Base-by-base conservation (phyloP, 2,329 filamentous ascomycete species). In the Talaromyces rugulosus region DNA sequence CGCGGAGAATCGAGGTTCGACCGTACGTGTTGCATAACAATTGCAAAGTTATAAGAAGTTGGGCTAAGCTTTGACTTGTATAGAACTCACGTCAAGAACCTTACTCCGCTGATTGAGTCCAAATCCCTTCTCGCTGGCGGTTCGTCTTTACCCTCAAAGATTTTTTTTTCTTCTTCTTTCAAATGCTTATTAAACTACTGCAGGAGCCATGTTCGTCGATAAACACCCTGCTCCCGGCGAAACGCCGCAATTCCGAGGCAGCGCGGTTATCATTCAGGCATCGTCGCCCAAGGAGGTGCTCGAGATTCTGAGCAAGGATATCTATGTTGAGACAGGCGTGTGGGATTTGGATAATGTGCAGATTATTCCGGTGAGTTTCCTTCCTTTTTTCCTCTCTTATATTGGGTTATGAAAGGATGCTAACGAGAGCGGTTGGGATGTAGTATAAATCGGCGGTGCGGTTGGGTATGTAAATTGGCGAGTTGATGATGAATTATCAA, bases 301-400 rank as follows among this genome's bases (percentile, higher is more conserved):
- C 47, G 83, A 89, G 68, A 71, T 83, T 58, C 73, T 96, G 54
- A 85, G 84, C 74, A 82, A 85, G 56, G 92, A 96, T 77, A 79
- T 92, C 9, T 96, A 96, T 77, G 80, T 82, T 9, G 82, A 78
- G 63, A 81, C 76, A 51, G 90, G 87, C 0, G 92, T 96, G 8
- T 96, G 92, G 92, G 91, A 96, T 79, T 72, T 89, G 62, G 84
- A 87, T 40, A 89, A 89, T 69, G 85, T 73, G 65, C 69, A 78
- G 69, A 74, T 80, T 62, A 74, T 73, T 68, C 71, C 72, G 62
- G 74, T 76, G 68, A 60, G 72, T 73, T 51, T 58, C 33, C 16
- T 30, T 23, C 5, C n/a, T 42, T 11, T 57, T 34, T 12, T 18
- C 3, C 23, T 56, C 16, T 42, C 12, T 4, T 42, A 5, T 11